These are phyloP conservation scores for Fraxinus quadrangulata DNA, from an alignment of 257 asterid species.

Conservation along the genomic window DNA sequence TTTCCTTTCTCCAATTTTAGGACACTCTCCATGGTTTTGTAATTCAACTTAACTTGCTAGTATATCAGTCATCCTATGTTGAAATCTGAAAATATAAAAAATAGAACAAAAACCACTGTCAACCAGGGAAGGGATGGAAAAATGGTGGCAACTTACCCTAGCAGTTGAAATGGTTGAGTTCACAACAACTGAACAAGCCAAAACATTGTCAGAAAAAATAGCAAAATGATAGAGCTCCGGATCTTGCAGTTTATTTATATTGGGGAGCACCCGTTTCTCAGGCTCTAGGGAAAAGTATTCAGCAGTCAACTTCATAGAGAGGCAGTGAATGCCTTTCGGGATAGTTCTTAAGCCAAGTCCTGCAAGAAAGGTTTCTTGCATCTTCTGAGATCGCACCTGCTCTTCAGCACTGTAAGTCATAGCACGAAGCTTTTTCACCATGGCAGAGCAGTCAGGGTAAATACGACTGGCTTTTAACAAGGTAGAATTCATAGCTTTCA, in stretches of 20 bases:
- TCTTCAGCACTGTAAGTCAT: conserved; percentile 85
- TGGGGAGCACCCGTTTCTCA: conserved; percentile 56
- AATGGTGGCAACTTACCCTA: conserved; percentile 44
- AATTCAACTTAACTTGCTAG: neutral
- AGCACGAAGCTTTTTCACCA: conserved; percentile 83
- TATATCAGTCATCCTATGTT: neutral
- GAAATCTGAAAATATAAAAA: neutral
- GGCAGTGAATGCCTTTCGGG: conserved; percentile 90
- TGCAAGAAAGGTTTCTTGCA: conserved; percentile 68
- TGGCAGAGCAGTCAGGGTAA: conserved; percentile 84
- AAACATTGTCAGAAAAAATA: conserved; percentile 81
- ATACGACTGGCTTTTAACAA: conserved; percentile 70
- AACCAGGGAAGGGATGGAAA: conserved; percentile 11
- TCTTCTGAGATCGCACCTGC: conserved; percentile 67
- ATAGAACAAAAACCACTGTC: neutral
- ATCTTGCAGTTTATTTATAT: conserved; percentile 55
- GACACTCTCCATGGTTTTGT: neutral
- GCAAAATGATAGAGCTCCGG: conserved; percentile 78
- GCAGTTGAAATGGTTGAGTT: conserved; percentile 80
- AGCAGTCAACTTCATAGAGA: conserved; percentile 81
- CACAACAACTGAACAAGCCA: conserved; percentile 94
- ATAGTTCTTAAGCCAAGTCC: conserved; percentile 84
- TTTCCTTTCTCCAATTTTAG: neutral
- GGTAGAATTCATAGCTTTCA: conserved; percentile 82
- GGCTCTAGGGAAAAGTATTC: conserved; percentile 74